phyloP scores from a whole-genome alignment of 306 rosid species.

The Corylus heterophylla region DNA sequence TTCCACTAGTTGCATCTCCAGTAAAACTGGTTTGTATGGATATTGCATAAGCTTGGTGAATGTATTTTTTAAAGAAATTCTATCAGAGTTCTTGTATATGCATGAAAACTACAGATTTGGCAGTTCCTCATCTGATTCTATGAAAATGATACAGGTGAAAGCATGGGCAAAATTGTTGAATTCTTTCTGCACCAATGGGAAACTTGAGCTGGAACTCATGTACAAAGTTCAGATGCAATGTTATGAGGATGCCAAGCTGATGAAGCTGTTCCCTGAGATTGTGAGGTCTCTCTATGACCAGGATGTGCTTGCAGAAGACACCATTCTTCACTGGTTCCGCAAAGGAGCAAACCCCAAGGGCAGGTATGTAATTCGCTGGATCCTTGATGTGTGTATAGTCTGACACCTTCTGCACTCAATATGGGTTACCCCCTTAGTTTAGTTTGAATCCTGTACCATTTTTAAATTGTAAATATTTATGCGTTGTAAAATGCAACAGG shows the following conservation, averaged over 20 bases:
- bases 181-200: conserved; percentile 87
- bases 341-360: conserved; percentile 93
- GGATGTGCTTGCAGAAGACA: conserved; percentile 97
- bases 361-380: conserved; percentile 51
- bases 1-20: neutral
- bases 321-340: conserved; percentile 94
- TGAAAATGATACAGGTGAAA: conserved; percentile 59
- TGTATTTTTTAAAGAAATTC: neutral
- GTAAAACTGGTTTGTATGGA: neutral
- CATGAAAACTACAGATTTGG: neutral
- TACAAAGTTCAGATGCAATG: conserved; percentile 99
- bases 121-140: neutral
- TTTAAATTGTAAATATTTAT: neutral
- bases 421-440: neutral
- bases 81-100: neutral
- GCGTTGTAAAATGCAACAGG: conserved; percentile 51
- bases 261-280: conserved; percentile 95
- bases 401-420: neutral
- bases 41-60: conserved; percentile 4
- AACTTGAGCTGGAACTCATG: conserved; percentile 94
- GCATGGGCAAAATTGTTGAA: conserved; percentile 92
- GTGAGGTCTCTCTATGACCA: conserved; percentile 90
- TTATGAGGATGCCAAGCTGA: conserved; percentile 98
- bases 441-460: neutral
- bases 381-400: neutral